A percentile compares a stretch with the other conserved stretches of the same genome.
phyloP scores from a whole-genome alignment of 2,329 filamentous ascomycete species.

The Lecanoromycetidae sp. region DNA sequence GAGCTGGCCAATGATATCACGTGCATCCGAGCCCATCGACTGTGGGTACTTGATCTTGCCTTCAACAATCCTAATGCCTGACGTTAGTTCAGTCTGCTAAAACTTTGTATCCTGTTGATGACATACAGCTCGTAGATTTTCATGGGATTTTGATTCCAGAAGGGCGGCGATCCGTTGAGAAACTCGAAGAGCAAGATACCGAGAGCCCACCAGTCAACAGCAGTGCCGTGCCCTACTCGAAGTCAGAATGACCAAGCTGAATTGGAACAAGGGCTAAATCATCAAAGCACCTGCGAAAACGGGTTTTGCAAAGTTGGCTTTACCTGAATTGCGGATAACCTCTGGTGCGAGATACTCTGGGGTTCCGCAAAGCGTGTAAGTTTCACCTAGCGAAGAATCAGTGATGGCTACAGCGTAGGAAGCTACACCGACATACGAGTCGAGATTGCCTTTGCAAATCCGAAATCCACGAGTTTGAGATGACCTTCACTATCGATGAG shows the following conservation, averaged over 20 bases:
- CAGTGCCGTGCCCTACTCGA: constrained; percentile 44
- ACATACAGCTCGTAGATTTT: constrained; percentile 51
- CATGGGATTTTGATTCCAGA: constrained; percentile 59
- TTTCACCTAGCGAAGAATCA: constrained; percentile 36
- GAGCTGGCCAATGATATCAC: constrained; percentile 48
- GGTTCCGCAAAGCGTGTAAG: constrained; percentile 55
- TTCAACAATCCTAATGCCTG: constrained; percentile 43
- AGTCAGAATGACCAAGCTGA: constrained; percentile 1
- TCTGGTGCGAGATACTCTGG: constrained; percentile 57
- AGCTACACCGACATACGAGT: constrained; percentile 29
- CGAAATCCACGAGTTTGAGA: constrained; percentile 55
- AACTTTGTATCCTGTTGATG: no score
- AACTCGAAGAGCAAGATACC: constrained; percentile 58
- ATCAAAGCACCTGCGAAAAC: constrained; percentile 7
- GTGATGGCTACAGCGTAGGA: constrained; percentile 2
- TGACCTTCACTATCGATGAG: constrained; percentile 53
- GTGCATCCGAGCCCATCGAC: constrained; percentile 46
- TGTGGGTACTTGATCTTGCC: constrained; percentile 50
- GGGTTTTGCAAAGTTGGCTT: constrained; percentile 6
- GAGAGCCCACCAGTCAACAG: constrained; percentile 59
- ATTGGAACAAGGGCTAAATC: constrained; percentile 2
- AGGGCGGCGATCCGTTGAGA: constrained; percentile 53
- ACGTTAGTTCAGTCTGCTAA: background rate
- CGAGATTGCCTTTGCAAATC: constrained; percentile 53
- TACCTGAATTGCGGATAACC: constrained; percentile 48